Evolutionary conservation across 192 early-diverging fungal species (phyloP), one percentile per base, ranked within the genome.

Genomic region (Rhizophagus sp.): DNA sequence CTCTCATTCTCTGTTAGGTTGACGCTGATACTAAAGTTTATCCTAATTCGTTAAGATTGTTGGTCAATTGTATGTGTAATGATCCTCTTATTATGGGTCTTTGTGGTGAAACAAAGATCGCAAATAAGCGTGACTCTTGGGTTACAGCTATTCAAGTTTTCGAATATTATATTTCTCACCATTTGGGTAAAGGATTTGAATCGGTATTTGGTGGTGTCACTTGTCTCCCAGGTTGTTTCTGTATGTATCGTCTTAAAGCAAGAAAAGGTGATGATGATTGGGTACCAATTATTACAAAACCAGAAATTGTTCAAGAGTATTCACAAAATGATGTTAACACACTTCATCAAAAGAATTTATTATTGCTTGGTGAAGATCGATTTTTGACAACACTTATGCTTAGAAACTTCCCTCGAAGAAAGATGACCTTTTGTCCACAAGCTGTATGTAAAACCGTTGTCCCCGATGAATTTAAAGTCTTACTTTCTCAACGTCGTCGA

Each of bases 121-220:
- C 93, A 68, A 99, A 99, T 88, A 97, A 98, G 86, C 87, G 89
- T n/a, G 93, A 92, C 76, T 93, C 92, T n/a, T 94, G 94, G 94
- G 95, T 96, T 6, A 96, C 96, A 0, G 91, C 89, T 34, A 99
- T 99, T 83, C 97, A 98, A 84, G 97, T 99, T 4, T 99, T 95
- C 81, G 97, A 99, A 87, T 99, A 99, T 86, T 99, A 96, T 84
- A 98, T 97, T 79, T 97, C 96, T 49, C 97, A 99, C 79, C 96
- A 99, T 85, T 87, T 98, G 80, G 92, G 92, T 66, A 96, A 44
- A 41, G 68, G 68, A 11, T 70, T 70, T 70, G 68, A 70, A 24
- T 70, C 68, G 39, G 68, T 70, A 47, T 98, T 97, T 92, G 97
- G 97, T 85, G 96, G 96, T 91, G 97, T 98, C 19, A 98, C 97